phyloP scores from a whole-genome alignment of 2,329 filamentous ascomycete genomes.

The Amauroascus verrucosus region DNA sequence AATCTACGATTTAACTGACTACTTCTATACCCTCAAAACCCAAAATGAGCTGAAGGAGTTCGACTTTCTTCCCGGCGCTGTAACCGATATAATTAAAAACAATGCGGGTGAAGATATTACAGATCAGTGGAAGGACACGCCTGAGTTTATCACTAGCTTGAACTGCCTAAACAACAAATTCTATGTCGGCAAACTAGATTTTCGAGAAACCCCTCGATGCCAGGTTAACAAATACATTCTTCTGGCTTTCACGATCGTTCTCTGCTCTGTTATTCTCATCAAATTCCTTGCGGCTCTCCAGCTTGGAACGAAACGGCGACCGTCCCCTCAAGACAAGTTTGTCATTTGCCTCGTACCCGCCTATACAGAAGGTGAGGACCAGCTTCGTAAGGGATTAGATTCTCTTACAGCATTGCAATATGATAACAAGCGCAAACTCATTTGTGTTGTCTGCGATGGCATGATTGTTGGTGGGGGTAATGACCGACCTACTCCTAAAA shows the following conservation, averaged over 20 bases:
- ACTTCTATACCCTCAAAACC: constrained; percentile 63
- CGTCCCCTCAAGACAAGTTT: constrained; percentile 90
- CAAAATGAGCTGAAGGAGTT: constrained; percentile 49
- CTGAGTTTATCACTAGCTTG: constrained; percentile 53
- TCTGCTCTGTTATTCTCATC: constrained; percentile 66
- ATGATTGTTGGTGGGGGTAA: constrained; percentile 95
- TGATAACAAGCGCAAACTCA: constrained; percentile 95
- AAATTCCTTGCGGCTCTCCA: constrained; percentile 93
- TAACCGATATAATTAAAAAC: constrained; percentile 59
- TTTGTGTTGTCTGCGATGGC: constrained; percentile 92
- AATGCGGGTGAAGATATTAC: constrained; percentile 76
- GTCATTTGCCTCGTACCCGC: constrained; percentile 97
- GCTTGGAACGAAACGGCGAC: constrained; percentile 81
- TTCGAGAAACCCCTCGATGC: constrained; percentile 65
- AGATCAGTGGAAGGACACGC: constrained; percentile 46
- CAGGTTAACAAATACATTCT: constrained; percentile 86
- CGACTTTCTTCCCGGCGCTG: constrained; percentile 58
- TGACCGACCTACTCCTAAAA: constrained; percentile 92
- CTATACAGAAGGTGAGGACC: constrained; percentile 96
- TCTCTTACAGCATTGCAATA: constrained; percentile 91
- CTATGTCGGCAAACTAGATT: constrained; percentile 74
- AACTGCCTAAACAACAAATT: constrained; percentile 77
- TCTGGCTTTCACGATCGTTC: constrained; percentile 72
- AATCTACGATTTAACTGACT: constrained; percentile 85
- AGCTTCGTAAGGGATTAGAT: constrained; percentile 81